Base-by-base conservation (phyloP, 2,329 filamentous ascomycete genomes). In the Phaeosphaeriaceae sp. region DNA sequence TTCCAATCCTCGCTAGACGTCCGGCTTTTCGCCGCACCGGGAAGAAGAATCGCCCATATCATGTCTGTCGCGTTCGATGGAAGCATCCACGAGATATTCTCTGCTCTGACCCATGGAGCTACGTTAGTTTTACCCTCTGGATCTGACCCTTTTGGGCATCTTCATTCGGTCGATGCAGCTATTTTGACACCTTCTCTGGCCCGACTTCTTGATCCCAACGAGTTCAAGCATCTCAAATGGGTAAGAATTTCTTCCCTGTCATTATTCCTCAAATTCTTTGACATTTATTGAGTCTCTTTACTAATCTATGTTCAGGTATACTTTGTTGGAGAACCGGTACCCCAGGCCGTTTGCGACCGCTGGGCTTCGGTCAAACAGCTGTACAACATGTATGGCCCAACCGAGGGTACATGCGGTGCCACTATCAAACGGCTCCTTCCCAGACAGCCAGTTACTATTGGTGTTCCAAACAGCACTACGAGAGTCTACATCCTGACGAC, bases 301-400 rank as follows among this genome's bases (percentile, higher is more conserved):
- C n/a, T n/a, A 38, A 37, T n/a, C 21, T 23, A 23, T 8, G n/a
- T n/a, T n/a, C n/a, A n/a, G n/a, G n/a, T n/a, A n/a, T n/a, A n/a
- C n/a, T n/a, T n/a, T n/a, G n/a, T n/a, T n/a, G n/a, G n/a, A n/a
- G n/a, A n/a, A n/a, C n/a, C n/a, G n/a, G n/a, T n/a, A n/a, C n/a
- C n/a, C n/a, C n/a, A n/a, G n/a, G n/a, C n/a, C n/a, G n/a, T n/a
- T n/a, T n/a, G n/a, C n/a, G n/a, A n/a, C n/a, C n/a, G n/a, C n/a
- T n/a, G n/a, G n/a, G n/a, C 21, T 23, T 23, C 21, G 21, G 8
- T 23, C 12, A 64, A 50, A 20, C 30, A 20, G 1, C 18, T 76
- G 1, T 77, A 70, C 58, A 79, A 79, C 51, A 72, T 73, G 66
- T 80, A 79, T 44, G 77, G 77, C 0, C 77, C 77, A 4, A 76